Conservation (phyloP, 2,329 filamentous ascomycete species). For the Phialocephala sp. region DNA sequence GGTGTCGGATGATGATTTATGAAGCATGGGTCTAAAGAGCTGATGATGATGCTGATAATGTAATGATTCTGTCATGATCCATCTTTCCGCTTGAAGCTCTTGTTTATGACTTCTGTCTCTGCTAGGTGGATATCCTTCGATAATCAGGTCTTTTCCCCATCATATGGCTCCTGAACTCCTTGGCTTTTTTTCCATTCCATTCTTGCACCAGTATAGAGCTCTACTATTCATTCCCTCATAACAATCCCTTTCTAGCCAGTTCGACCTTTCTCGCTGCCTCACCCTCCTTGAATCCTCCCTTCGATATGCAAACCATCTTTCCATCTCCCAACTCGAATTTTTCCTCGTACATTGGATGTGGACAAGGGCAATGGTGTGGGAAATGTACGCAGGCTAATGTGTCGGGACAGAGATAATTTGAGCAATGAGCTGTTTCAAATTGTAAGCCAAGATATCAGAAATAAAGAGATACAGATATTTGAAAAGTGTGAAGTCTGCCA, state of each 20-base stretch:
- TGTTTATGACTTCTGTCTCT: neutral
- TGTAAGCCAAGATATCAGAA: neutral
- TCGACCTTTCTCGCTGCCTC: constrained; percentile 79
- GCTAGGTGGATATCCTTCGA: neutral
- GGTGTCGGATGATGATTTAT: neutral
- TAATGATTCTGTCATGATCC: neutral
- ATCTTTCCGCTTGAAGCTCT: neutral
- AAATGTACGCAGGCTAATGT: constrained; percentile 96
- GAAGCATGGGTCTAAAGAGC: neutral
- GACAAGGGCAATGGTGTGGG: constrained; percentile 95
- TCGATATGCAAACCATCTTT: constrained; percentile 74
- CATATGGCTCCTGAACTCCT: neutral
- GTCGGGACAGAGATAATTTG: constrained; percentile 92
- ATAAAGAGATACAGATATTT: no score
- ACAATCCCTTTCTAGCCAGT: constrained; percentile 76
- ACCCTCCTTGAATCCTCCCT: constrained; percentile 74
- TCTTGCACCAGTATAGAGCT: neutral
- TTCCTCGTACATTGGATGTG: constrained; percentile 77
- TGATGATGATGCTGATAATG: constrained; percentile 11
- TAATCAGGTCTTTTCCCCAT: neutral
- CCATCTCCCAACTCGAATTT: constrained; percentile 79
- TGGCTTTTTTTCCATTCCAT: neutral
- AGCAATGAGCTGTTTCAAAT: constrained; percentile 70
- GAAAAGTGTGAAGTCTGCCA: no score
- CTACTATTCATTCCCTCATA: constrained; percentile 51